Evolutionary conservation across 306 rosid species (phyloP).

Genomic region (Quercus variabilis): DNA sequence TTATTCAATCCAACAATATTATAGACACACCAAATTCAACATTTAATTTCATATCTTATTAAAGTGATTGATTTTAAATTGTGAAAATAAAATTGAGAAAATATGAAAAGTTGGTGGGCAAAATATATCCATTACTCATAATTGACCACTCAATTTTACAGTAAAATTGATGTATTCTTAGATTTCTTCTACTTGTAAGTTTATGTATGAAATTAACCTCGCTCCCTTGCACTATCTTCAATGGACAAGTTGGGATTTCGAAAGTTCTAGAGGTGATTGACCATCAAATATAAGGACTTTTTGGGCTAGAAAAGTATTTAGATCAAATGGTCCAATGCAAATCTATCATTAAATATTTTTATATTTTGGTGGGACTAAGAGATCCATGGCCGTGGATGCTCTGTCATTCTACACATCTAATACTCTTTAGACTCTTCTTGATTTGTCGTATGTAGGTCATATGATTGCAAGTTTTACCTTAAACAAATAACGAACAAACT

Average conservation of each 20-base stretch:
- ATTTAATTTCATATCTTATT: too few relatives aligned
- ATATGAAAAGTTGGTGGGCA: too few relatives aligned
- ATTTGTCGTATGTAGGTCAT: background rate
- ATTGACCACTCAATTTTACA: fast-evolving
- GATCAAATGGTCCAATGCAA: conserved; percentile 23
- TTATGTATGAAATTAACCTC: background rate
- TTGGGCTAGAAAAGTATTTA: conserved; percentile 5
- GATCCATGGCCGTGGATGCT: background rate
- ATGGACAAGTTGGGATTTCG: background rate
- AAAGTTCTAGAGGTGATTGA: conserved; percentile 11
- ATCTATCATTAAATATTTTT: conserved; percentile 11
- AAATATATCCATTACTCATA: too few relatives aligned
- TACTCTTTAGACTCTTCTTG: background rate
- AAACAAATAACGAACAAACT: too few relatives aligned
- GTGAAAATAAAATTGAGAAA: too few relatives aligned
- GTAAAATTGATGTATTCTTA: too few relatives aligned
- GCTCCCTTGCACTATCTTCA: background rate
- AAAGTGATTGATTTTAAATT: too few relatives aligned
- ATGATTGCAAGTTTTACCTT: too few relatives aligned
- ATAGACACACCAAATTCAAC: too few relatives aligned
- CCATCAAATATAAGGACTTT: conserved; percentile 26
- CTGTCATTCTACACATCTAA: background rate
- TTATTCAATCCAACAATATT: too few relatives aligned
- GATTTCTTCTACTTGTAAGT: background rate
- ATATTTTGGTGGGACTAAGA: conserved; percentile 22